Evolutionary conservation across 495 filamentous ascomycete species (phyloP).

Genomic region (Geopyxis carbonaria): DNA sequence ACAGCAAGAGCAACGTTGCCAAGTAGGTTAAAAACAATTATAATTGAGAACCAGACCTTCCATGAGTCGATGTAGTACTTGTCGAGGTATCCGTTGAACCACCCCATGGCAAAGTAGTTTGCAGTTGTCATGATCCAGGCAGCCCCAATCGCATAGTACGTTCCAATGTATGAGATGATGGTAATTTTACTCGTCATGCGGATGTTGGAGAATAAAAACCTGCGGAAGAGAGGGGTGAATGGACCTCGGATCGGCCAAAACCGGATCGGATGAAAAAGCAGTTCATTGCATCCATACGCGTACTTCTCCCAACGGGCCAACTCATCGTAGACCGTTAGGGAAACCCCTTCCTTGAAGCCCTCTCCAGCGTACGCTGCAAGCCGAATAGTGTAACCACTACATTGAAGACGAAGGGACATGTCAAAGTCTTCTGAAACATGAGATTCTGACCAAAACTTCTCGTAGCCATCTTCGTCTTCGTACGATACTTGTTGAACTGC

Average conservation of each 20-base stretch:
- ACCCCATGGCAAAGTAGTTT: constrained; percentile 66
- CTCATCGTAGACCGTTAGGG: constrained; percentile 71
- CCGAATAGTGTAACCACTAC: constrained; percentile 53
- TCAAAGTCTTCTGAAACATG: constrained; percentile 77
- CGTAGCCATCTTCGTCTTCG: constrained; percentile 42
- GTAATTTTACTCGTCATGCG: constrained; percentile 65
- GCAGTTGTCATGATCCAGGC: constrained; percentile 61
- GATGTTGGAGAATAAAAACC: constrained; percentile 54
- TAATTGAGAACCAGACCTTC: constrained; percentile 60
- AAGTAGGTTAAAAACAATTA: constrained; percentile 54
- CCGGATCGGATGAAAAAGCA: constrained; percentile 59
- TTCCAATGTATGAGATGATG: constrained; percentile 71
- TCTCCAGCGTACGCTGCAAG: constrained; percentile 55
- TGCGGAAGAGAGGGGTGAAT: constrained; percentile 58
- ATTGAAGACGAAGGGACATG: constrained; percentile 66
- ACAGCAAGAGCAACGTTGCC: constrained; percentile 47
- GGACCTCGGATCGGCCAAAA: constrained; percentile 47
- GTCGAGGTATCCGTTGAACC: constrained; percentile 56
- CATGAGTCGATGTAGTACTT: constrained; percentile 62
- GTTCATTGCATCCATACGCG: constrained; percentile 72
- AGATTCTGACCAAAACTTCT: constrained; percentile 72
- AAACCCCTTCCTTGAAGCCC: constrained; percentile 73
- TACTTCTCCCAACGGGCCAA: constrained; percentile 74
- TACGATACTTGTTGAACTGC: constrained; percentile 64
- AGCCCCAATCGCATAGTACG: constrained; percentile 66